Evolutionary conservation across 495 filamentous ascomycete genomes (phyloP), one percentile per base, ranked within the genome.

Genomic region (Amorphotheca resinae): DNA sequence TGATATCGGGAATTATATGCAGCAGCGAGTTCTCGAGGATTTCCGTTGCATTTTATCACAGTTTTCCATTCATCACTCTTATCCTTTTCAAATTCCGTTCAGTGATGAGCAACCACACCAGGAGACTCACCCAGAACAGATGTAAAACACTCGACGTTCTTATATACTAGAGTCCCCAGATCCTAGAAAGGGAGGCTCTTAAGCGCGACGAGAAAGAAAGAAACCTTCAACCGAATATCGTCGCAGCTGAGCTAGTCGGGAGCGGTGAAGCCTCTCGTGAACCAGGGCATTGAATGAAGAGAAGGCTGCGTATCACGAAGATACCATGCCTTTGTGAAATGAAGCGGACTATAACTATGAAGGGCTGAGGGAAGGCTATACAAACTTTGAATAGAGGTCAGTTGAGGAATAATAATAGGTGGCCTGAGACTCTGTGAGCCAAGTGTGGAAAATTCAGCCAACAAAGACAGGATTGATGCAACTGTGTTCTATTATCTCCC

Each of bases 11-110:
- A n/a, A n/a, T n/a, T n/a, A n/a, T n/a, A n/a, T n/a, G n/a, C n/a
- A n/a, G n/a, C n/a, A n/a, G n/a, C n/a, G n/a, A n/a, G n/a, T n/a
- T n/a, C n/a, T n/a, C n/a, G n/a, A n/a, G n/a, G n/a, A n/a, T n/a
- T n/a, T n/a, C n/a, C n/a, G n/a, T n/a, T n/a, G n/a, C n/a, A n/a
- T n/a, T n/a, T n/a, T n/a, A n/a, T n/a, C n/a, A n/a, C n/a, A n/a
- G n/a, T n/a, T n/a, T n/a, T n/a, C 32, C 38, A 31, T 30, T 12
- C 25, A 30, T 30, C 25, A 30, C 25, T 30, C 6, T 30, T 30
- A 6, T 6, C 6, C 6, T 12, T 30, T 12, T 6, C 6, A 30
- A 94, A 65, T 95, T 88, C 25, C 89, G 80, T 2, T 89, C 89
- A 87, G 95, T 94, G n/a, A n/a, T n/a, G n/a, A n/a, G n/a, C n/a